Conservation (phyloP, 2,329 filamentous ascomycete genomes). For the Herpotrichia juniperi region DNA sequence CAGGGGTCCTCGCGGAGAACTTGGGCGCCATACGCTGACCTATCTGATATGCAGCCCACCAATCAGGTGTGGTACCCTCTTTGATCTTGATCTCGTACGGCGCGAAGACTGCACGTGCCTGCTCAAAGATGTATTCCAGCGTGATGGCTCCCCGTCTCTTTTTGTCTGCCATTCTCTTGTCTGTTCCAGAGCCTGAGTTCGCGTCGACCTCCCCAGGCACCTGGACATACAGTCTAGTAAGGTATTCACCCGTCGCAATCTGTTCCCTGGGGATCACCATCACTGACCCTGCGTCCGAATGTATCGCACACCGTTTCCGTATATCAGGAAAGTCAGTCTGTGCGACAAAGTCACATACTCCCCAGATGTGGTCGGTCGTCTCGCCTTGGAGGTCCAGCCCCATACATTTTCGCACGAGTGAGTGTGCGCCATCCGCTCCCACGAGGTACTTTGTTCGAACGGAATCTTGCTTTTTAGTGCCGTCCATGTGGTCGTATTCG, state of each 20-base stretch:
- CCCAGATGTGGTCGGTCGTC: slow-evolving; percentile 59
- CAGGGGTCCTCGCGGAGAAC: slow-evolving; percentile 63
- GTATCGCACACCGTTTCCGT: slow-evolving; percentile 49
- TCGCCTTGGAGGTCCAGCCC: slow-evolving; percentile 63
- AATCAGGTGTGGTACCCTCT: slow-evolving; percentile 64
- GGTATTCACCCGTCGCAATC: slow-evolving; percentile 66
- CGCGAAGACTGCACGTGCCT: slow-evolving; percentile 64
- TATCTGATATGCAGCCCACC: slow-evolving; percentile 73
- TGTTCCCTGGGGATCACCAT: slow-evolving; percentile 63
- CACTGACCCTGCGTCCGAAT: slow-evolving; percentile 48
- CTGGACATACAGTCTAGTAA: slow-evolving; percentile 70
- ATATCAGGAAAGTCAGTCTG: slow-evolving; percentile 54
- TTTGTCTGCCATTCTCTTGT: slow-evolving; percentile 55
- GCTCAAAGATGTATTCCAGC: slow-evolving; percentile 66
- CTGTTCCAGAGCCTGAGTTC: slow-evolving; percentile 20
- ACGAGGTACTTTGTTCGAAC: slow-evolving; percentile 73
- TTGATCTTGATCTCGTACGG: slow-evolving; percentile 59
- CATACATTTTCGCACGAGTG: slow-evolving; percentile 53
- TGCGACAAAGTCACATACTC: slow-evolving; percentile 55
- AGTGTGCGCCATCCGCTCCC: slow-evolving; percentile 63
- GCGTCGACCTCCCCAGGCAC: slow-evolving; percentile 41
- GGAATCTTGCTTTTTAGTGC: slow-evolving; percentile 34
- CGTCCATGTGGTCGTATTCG: slow-evolving; percentile 37
- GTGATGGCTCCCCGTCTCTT: slow-evolving; percentile 68
- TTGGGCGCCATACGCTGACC: slow-evolving; percentile 71